Percentiles rank a stretch among this genome's conserved stretches.
Evolutionary conservation across 2,329 filamentous ascomycete genomes (phyloP).

Genomic region (Pochonia chlamydosporia): DNA sequence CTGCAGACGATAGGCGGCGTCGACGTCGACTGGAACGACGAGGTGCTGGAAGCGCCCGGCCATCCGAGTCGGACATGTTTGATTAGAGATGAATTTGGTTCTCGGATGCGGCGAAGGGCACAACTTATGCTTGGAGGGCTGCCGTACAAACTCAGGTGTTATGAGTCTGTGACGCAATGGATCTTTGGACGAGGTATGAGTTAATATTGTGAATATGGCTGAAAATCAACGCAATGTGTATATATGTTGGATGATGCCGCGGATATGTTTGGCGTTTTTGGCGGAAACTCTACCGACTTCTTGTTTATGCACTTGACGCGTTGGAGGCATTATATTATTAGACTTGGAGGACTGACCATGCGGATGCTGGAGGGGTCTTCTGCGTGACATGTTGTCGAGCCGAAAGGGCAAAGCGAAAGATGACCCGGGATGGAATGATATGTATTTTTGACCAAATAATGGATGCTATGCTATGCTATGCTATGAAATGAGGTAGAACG

Average conservation of each 20-base stretch:
- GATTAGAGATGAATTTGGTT: constrained; percentile 18
- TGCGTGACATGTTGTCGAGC: background rate
- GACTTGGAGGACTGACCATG: background rate
- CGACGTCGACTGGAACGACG: constrained; percentile 51
- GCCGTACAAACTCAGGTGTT: too few species aligned
- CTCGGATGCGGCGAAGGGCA: too few species aligned
- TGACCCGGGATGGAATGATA: background rate
- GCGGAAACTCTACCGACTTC: background rate
- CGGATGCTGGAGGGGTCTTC: background rate
- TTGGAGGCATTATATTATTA: background rate
- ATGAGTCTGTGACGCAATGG: too few species aligned
- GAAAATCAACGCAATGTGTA: background rate
- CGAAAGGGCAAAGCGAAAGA: background rate
- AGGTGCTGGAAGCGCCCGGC: constrained; percentile 31
- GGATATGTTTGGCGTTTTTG: background rate
- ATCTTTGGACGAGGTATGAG: background rate
- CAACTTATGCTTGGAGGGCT: too few species aligned
- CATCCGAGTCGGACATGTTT: constrained; percentile 31
- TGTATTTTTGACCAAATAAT: background rate
- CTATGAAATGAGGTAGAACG: background rate
- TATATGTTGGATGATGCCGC: background rate
- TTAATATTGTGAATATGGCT: background rate
- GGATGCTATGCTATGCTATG: background rate
- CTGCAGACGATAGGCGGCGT: constrained; percentile 47
- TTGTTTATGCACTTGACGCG: background rate